These are phyloP conservation scores for Endocalyx cinctus DNA, from an alignment of 2,329 filamentous ascomycete genomes.

Conservation along the genomic window DNA sequence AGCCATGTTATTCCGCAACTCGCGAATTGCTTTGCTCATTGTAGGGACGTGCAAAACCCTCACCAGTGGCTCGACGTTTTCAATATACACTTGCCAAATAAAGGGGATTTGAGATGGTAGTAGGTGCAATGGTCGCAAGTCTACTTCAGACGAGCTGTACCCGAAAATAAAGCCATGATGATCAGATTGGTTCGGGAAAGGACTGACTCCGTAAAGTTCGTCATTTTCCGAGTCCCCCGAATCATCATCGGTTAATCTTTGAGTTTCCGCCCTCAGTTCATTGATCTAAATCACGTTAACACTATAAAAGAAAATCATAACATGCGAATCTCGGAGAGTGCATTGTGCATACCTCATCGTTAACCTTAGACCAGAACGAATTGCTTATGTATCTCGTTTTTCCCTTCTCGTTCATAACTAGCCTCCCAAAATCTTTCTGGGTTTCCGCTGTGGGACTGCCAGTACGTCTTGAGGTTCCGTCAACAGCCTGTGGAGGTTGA, in stretches of 20 bases:
- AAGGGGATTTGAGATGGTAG: constrained; percentile 59
- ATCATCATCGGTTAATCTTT: constrained; percentile 43
- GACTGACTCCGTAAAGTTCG: constrained; percentile 57
- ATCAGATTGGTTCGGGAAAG: constrained; percentile 37
- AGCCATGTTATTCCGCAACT: constrained; percentile 55
- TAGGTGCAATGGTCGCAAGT: constrained; percentile 62
- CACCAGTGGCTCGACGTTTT: constrained; percentile 69
- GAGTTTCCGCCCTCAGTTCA: constrained; percentile 45
- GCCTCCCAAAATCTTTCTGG: constrained; percentile 57
- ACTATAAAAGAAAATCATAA: constrained; percentile 4
- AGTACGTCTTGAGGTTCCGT: constrained; percentile 19
- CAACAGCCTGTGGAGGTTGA: constrained; percentile 15
- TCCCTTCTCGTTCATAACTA: constrained; percentile 66
- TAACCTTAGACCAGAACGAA: constrained; percentile 71
- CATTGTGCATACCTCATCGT: constrained; percentile 57
- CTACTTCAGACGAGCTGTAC: constrained; percentile 65
- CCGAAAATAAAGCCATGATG: constrained; percentile 71
- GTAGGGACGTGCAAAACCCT: constrained; percentile 69
- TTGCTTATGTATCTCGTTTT: constrained; percentile 70
- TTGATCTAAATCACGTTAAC: constrained; percentile 15
- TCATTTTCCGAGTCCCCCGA: constrained; percentile 57
- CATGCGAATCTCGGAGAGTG: constrained; percentile 1
- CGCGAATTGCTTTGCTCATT: constrained; percentile 55
- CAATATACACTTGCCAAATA: constrained; percentile 67
- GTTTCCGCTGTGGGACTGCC: constrained; percentile 29